Conservation (phyloP, 371 early-diverging fungal species). For the Parasitella parasitica region DNA sequence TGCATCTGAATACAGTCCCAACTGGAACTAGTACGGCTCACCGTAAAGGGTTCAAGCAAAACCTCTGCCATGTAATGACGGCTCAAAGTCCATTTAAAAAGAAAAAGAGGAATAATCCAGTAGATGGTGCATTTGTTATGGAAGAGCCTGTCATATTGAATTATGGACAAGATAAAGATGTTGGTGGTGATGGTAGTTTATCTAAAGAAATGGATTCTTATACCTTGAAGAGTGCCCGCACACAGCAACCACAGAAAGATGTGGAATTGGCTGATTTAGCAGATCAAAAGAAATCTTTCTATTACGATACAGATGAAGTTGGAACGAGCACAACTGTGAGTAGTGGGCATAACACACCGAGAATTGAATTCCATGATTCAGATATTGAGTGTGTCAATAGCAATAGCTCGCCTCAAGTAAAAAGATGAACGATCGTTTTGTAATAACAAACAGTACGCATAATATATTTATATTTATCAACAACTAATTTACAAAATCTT, state of each 20-base stretch:
- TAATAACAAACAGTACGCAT: background rate
- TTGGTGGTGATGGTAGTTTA: constrained; percentile 11
- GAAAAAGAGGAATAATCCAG: background rate
- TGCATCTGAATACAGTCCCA: constrained; percentile 2
- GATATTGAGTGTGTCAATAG: background rate
- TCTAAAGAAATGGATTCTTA: constrained; percentile 2
- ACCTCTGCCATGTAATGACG: constrained; percentile 3
- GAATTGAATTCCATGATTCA: background rate
- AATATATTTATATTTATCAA: background rate
- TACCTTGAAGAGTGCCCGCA: background rate
- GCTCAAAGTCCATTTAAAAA: background rate
- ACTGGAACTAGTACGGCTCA: background rate
- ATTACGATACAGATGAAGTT: constrained; percentile 2
- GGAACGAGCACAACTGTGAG: constrained; percentile 2
- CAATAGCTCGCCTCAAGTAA: background rate
- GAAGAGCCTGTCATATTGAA: constrained; percentile 34
- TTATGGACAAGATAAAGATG: constrained; percentile 26
- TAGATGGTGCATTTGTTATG: constrained; percentile 27
- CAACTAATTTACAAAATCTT: constrained; percentile 33
- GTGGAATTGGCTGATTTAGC: constrained; percentile 2
- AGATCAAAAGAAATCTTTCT: constrained; percentile 1
- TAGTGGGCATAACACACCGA: constrained; percentile 7
- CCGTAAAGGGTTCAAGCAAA: constrained; percentile 4
- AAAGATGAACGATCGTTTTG: background rate
- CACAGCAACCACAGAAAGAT: background rate